A percentile compares a stretch with the other conserved stretches of the same genome.
Conservation (phyloP, 768 basidiomycete species). For the Suillus subalutaceus region DNA sequence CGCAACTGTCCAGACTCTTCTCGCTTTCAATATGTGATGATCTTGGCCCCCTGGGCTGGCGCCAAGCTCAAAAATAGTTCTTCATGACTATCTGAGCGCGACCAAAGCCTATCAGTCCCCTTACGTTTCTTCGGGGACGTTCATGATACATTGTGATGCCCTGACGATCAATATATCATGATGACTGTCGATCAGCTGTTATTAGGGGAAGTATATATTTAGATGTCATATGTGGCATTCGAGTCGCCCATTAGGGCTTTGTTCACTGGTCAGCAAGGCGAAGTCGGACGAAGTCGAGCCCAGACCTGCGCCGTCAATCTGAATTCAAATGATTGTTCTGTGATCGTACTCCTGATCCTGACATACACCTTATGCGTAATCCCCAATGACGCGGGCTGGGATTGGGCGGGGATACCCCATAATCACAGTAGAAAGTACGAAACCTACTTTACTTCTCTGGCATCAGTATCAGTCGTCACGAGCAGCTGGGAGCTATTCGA, state of each 20-base stretch:
- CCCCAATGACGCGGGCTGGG: not conserved
- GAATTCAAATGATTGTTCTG: not conserved
- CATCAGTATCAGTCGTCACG: not conserved
- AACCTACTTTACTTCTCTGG: not conserved
- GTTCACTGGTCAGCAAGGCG: not conserved
- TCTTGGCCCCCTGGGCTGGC: not conserved
- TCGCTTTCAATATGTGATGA: not conserved
- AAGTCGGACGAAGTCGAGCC: not conserved
- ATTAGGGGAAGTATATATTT: not conserved
- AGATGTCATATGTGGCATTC: not conserved
- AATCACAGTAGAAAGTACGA: not conserved
- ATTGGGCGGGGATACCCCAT: not conserved
- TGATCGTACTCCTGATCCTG: not conserved
- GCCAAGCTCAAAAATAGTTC: not conserved
- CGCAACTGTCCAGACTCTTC: not conserved
- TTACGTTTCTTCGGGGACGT: not conserved
- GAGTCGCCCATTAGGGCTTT: not conserved
- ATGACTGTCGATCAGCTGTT: not conserved
- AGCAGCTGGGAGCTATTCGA: not conserved
- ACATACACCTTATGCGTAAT: not conserved
- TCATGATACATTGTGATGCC: not conserved
- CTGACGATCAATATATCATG: not conserved
- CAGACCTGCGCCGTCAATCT: not conserved
- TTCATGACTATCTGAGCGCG: not conserved
- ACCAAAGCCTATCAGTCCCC: not conserved